These are phyloP conservation scores for Lecanicillium sp. DNA, from an alignment of 2,329 filamentous ascomycete species.

Conservation along the genomic window DNA sequence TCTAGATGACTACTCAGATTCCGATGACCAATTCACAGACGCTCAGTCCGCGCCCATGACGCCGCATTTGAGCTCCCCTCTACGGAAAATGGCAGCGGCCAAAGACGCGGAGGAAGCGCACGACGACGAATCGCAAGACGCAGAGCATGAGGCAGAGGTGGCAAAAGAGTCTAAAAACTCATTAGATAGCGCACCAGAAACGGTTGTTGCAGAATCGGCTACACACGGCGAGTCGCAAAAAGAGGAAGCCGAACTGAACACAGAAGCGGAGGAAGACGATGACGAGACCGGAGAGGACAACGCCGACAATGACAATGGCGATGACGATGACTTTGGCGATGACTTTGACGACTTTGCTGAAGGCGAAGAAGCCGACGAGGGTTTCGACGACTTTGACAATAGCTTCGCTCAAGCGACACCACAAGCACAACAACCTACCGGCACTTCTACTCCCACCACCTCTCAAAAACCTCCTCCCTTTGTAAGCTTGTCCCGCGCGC, in stretches of 20 bases:
- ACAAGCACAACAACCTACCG: conserved; percentile 12
- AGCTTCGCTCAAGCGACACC: conserved; percentile 49
- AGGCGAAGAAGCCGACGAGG: conserved; percentile 42
- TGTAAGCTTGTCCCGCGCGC: conserved; percentile 25
- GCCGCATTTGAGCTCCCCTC: conserved; percentile 37
- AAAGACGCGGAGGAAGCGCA: conserved; percentile 38
- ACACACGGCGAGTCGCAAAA: no score
- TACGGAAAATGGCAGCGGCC: conserved; percentile 47
- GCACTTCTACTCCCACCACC: conserved; percentile 17
- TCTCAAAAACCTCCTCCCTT: conserved; percentile 35
- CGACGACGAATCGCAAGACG: not conserved
- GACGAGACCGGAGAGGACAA: conserved; percentile 20
- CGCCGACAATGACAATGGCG: conserved; percentile 23
- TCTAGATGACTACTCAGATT: conserved; percentile 47
- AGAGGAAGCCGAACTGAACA: no score
- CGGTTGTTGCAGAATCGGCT: no score
- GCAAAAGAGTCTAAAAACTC: not conserved
- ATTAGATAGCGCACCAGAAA: no score
- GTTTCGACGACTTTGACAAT: conserved; percentile 66
- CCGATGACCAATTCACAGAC: conserved; percentile 63
- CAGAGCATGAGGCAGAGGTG: conserved; percentile 23
- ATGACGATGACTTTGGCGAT: conserved; percentile 45
- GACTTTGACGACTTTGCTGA: conserved; percentile 58
- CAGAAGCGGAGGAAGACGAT: conserved; percentile 9
- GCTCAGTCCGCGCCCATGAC: conserved; percentile 45